phyloP scores from a whole-genome alignment of 331 rosid species.

The Telfairia occidentalis region DNA sequence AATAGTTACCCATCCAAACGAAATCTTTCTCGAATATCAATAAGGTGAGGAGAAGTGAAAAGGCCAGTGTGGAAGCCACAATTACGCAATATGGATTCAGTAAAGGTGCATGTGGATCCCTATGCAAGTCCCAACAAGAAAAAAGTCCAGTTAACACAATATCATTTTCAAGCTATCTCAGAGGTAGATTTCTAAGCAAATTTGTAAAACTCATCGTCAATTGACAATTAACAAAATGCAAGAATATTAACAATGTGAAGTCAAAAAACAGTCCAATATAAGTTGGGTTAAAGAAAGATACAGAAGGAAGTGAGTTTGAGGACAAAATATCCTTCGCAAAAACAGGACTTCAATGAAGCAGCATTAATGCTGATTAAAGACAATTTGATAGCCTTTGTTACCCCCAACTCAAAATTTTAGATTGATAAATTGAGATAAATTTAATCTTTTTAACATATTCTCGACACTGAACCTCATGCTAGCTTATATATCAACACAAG shows the following conservation, averaged over 20 bases:
- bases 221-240: background rate
- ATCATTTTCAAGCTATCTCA: constrained; percentile 6
- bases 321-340: background rate
- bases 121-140: constrained; percentile 21
- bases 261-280: background rate
- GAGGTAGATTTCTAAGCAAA: background rate
- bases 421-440: background rate
- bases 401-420: background rate
- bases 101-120: constrained; percentile 94
- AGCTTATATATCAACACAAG: background rate
- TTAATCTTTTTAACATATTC: background rate
- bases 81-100: constrained; percentile 73
- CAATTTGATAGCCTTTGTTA: background rate
- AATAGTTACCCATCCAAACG: constrained; percentile 78
- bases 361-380: background rate
- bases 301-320: background rate
- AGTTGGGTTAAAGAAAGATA: background rate
- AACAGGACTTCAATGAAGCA: background rate
- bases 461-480: background rate
- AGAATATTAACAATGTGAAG: background rate
- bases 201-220: background rate
- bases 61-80: constrained; percentile 85
- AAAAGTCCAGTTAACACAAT: constrained; percentile 16
- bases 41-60: constrained; percentile 91
- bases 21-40: constrained; percentile 85